Base-by-base conservation (phyloP, 148 eudicot species). In the Amaranthus hypochondriacus region DNA sequence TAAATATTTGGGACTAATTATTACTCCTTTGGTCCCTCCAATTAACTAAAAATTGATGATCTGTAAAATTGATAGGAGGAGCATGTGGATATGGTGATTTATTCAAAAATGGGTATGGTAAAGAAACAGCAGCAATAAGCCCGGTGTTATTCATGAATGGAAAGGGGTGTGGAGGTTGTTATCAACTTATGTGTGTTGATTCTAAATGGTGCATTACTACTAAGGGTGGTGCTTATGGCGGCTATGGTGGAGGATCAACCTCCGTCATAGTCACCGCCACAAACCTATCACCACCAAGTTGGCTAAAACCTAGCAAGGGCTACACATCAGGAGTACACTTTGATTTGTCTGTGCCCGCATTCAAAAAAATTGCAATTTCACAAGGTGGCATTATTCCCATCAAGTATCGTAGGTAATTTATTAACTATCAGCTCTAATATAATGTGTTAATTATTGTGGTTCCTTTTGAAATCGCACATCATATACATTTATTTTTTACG, bases 41-140 rank as follows among this genome's bases (percentile, higher is more conserved):
- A 28, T 15, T 62, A 39, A 18, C 5, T 28, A 28, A 28, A 28
- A 28, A 28, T 28, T 28, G 39, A 28, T 28, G 39, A 28, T 28
- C 2, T 1, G 39, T 28, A 28, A 28, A 28, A 28, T 28, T 28
- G 39, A 63, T 76, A 89, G 96, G 96, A 62, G 96, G 98, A 71
- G 98, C 98, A 18, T 92, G 98, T 80, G 98, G 98, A 9, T 93
- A 89, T 50, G 98, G 96, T 63, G 89, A 93, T 72, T 71, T 89
- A 79, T 70, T 84, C 76, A 81, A 50, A 58, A 87, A 72, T 7
- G 98, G 93, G 0, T 93, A 93, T 56, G 98, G 98, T 12, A 84
- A 87, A 0, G 68, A 79, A 14, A 93, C 98, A 6, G 89, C 98
- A 5, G 98, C 98, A 18, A 44, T 93, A 82, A 93, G 98, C 87